Evolutionary conservation across 306 rosid species (phyloP).

Genomic region (Alnus rubra): DNA sequence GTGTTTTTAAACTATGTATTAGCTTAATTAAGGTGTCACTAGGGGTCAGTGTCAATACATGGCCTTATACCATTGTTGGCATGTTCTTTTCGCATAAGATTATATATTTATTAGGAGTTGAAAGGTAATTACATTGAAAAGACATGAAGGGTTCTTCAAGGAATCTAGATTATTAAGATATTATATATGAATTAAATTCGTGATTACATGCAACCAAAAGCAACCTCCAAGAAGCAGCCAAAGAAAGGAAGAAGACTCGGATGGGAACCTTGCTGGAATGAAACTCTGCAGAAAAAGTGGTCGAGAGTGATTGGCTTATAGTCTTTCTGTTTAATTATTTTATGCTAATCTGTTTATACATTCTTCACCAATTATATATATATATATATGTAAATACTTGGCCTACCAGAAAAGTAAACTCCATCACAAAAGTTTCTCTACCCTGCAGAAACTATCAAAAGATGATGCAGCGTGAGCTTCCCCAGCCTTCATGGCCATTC

Average conservation of each 20-base stretch:
- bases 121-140: conserved; percentile 41
- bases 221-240: conserved; percentile 38
- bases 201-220: conserved; percentile 10
- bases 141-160: conserved; percentile 35
- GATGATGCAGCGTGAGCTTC: conserved; percentile 42
- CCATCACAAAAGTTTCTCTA: conserved; percentile 10
- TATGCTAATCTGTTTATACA: background rate
- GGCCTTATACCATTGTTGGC: background rate
- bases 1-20: too few species aligned
- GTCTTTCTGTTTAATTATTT: background rate
- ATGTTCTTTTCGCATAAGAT: background rate
- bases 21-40: too few species aligned
- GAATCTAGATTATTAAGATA: background rate
- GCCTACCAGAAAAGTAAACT: conserved; percentile 15
- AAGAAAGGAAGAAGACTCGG: conserved; percentile 15
- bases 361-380: conserved; percentile 1
- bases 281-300: conserved; percentile 22
- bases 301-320: conserved; percentile 29
- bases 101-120: conserved; percentile 21
- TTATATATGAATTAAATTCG: background rate
- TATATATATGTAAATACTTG: conserved; percentile 1
- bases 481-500: conserved; percentile 38
- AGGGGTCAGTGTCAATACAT: background rate
- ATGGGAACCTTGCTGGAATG: conserved; percentile 30
- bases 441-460: conserved; percentile 12